A percentile compares a stretch with the other conserved stretches of the same genome.
phyloP scores from a whole-genome alignment of 352 stramenopile genomes.

The Globisporangium splendens region DNA sequence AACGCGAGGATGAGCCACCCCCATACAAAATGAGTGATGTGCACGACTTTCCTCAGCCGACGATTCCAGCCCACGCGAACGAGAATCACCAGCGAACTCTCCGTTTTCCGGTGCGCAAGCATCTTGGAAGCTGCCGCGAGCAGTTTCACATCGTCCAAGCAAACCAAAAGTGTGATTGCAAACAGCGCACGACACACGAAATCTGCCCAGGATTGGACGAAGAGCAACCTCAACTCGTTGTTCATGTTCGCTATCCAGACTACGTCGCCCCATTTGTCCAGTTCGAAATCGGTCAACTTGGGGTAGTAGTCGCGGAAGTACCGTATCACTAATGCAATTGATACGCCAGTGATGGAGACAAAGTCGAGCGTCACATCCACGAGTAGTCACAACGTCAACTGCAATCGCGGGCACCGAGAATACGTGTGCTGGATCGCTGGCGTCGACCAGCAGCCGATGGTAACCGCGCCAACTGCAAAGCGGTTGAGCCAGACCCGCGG shows the following conservation, averaged over 20 bases:
- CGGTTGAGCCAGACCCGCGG: background rate
- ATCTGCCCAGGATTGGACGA: too few species aligned
- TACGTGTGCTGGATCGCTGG: background rate
- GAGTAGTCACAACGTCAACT: background rate
- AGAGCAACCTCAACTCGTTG: background rate
- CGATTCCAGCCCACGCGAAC: background rate
- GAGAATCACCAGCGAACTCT: too few species aligned
- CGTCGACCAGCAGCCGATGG: background rate
- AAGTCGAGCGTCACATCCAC: background rate
- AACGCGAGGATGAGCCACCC: background rate
- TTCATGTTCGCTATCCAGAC: conserved; percentile 1
- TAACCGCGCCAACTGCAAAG: background rate
- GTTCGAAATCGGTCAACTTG: background rate
- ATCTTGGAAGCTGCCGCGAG: too few species aligned
- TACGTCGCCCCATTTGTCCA: background rate
- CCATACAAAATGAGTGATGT: background rate
- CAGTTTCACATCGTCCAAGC: too few species aligned
- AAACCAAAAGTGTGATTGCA: too few species aligned
- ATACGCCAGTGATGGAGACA: background rate
- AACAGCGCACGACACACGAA: too few species aligned
- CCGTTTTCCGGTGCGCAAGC: too few species aligned
- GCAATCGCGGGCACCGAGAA: background rate
- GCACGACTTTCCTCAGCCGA: background rate
- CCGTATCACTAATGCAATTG: background rate
- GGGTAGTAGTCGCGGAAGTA: conserved; percentile 1